Evolutionary conservation across 225 moss, liverwort and hornwort genomes (phyloP), one percentile per base, ranked within the genome.

Genomic region (Polytrichum formosum): DNA sequence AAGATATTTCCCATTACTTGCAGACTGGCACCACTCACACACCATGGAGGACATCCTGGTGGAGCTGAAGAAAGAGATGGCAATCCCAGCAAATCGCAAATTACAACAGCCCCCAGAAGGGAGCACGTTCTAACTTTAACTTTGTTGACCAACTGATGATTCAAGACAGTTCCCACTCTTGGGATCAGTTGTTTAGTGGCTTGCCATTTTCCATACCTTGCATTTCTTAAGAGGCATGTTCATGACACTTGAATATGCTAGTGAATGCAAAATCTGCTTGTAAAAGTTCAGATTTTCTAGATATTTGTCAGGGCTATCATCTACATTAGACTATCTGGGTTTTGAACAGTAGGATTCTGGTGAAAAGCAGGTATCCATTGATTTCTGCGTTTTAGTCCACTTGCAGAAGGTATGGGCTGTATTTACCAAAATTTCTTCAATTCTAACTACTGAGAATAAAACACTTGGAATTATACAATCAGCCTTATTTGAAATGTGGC

Each of bases 51-150:
- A 77, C 64, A 93, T 96, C 67, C 76, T 96, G 72, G 83, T 91
- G 9, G 96, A 96, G 75, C 84, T 93, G 16, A 93, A 96, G 74
- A 90, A 93, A 55, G 96, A 93, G 81, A 96, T 96, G 93, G 88
- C 90, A 25, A 81, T 90, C 60, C 82, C 91, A 37, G 60, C 81
- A 6, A 96, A 96, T 80, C 85, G 91, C 23, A 96, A 96, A 77
- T 63, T 96, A 56, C 96, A 93, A 81, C 96, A 96, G 81, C 91
- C 96, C 17, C 85, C 93, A 26, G 93, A 96, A 84, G 95, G 95
- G 72, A 93, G 88, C 86, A 88, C 82, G 56, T 96, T 88, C 79
- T 96, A 77, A 61, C 56, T 25, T 19, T 53, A 2, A 21, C 6
- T 28, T 29, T 33, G 28, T 58, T 8, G 6, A 58, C 21, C 9